A percentile compares a stretch with the other conserved stretches of the same genome.
Conservation (phyloP, 192 early-diverging fungal species). For the Coemansia sp. region DNA sequence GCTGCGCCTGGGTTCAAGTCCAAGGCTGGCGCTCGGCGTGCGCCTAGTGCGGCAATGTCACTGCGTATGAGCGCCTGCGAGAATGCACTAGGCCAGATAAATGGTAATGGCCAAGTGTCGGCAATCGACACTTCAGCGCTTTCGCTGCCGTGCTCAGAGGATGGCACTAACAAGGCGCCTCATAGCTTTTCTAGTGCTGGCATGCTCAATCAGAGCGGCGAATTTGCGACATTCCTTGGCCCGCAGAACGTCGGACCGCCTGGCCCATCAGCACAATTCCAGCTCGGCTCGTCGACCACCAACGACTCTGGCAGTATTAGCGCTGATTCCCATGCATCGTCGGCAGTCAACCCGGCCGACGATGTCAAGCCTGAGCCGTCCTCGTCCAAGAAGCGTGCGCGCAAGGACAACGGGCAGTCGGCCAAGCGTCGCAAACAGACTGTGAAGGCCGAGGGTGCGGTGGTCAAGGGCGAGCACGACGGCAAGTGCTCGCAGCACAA, state of each 20-base stretch:
- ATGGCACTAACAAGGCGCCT: slow-evolving; percentile 21
- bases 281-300: neutral
- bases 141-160: slow-evolving; percentile 33
- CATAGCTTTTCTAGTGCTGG: slow-evolving; percentile 19
- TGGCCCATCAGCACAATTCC: too few relatives aligned
- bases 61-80: slow-evolving; percentile 36
- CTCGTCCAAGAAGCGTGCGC: slow-evolving; percentile 21
- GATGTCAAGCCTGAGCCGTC: neutral
- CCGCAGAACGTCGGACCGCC: neutral
- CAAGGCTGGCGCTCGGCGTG: slow-evolving; percentile 7
- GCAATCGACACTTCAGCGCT: slow-evolving; percentile 36
- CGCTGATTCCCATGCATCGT: neutral
- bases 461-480: neutral
- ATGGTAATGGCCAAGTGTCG: slow-evolving; percentile 9
- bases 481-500: slow-evolving; percentile 41
- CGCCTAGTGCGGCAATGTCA: neutral
- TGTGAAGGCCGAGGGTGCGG: neutral
- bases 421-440: slow-evolving; percentile 28
- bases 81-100: slow-evolving; percentile 32
- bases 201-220: neutral
- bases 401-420: slow-evolving; percentile 5
- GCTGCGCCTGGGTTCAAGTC: neutral
- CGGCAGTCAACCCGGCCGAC: slow-evolving; percentile 16
- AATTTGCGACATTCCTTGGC: slow-evolving; percentile 11
- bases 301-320: neutral